phyloP scores from a whole-genome alignment of 495 filamentous ascomycete genomes.

The Hypoxylon subgilvum region DNA sequence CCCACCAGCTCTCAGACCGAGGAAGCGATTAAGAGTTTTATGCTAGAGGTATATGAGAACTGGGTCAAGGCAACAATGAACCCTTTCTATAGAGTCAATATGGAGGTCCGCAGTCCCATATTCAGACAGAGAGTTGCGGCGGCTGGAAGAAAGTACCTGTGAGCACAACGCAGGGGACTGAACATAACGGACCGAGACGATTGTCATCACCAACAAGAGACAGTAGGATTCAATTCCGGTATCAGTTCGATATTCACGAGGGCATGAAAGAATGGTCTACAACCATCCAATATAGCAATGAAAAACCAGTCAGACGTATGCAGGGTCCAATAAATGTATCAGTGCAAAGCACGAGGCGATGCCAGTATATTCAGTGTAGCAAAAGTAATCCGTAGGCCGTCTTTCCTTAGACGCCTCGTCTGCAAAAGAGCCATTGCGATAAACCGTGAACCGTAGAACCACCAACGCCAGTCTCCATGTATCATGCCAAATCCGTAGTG shows the following conservation, averaged over 20 bases:
- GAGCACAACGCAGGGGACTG: too few relatives aligned
- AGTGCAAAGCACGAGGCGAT: conserved; percentile 18
- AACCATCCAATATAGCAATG: neutral
- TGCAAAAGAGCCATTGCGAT: conserved; percentile 33
- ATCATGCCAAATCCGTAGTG: conserved; percentile 42
- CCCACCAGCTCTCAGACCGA: conserved; percentile 86
- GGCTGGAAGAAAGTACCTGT: conserved; percentile 93
- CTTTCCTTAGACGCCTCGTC: conserved; percentile 12
- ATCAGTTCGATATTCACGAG: too few relatives aligned
- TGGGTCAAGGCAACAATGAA: conserved; percentile 98
- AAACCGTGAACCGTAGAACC: conserved; percentile 33
- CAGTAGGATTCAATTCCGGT: neutral
- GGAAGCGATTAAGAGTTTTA: conserved; percentile 92
- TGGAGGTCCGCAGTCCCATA: conserved; percentile 81
- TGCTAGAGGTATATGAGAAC: conserved; percentile 88
- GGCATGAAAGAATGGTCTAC: too few relatives aligned
- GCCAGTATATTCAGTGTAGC: conserved; percentile 31
- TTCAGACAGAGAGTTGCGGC: conserved; percentile 81
- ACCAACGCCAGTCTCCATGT: conserved; percentile 42
- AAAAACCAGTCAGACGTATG: neutral
- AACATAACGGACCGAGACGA: too few relatives aligned
- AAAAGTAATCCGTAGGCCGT: conserved; percentile 17
- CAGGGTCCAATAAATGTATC: neutral
- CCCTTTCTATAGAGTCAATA: conserved; percentile 85
- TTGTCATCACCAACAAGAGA: too few relatives aligned